These are phyloP conservation scores for Pluteus cervinus DNA, from an alignment of 768 basidiomycete genomes.

Conservation along the genomic window DNA sequence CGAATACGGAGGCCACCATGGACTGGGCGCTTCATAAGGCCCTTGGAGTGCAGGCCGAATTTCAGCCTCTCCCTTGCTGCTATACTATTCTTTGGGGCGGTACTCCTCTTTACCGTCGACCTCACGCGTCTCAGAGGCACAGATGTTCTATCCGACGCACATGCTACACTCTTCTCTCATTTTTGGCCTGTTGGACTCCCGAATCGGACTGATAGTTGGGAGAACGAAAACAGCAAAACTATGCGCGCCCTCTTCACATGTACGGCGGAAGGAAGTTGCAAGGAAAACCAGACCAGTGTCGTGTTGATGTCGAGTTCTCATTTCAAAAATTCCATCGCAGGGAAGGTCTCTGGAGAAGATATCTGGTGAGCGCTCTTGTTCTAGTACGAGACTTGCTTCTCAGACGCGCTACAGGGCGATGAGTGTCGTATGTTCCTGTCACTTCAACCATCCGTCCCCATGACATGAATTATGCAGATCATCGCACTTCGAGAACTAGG, in stretches of 20 bases:
- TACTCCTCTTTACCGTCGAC: too few relatives aligned
- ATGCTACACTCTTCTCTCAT: too few relatives aligned
- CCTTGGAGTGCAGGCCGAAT: too few relatives aligned
- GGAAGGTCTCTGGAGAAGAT: slow-evolving; percentile 21
- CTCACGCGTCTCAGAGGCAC: too few relatives aligned
- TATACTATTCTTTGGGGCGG: too few relatives aligned
- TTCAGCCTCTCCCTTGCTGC: too few relatives aligned
- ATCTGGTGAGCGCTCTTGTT: slow-evolving; percentile 18
- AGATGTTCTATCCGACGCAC: too few relatives aligned
- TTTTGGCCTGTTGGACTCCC: too few relatives aligned
- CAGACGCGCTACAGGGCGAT: slow-evolving; percentile 13
- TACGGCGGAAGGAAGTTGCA: slow-evolving; percentile 20
- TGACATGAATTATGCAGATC: slow-evolving; percentile 11
- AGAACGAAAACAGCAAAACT: too few relatives aligned
- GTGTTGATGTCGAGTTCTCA: slow-evolving; percentile 21
- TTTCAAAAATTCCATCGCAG: slow-evolving; percentile 16
- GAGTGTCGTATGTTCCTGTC: slow-evolving; percentile 16
- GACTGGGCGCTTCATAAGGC: too few relatives aligned
- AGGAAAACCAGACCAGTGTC: slow-evolving; percentile 27
- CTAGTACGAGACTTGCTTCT: neutral
- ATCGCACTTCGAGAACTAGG: slow-evolving; percentile 18
- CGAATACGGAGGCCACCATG: too few relatives aligned
- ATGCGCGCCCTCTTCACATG: slow-evolving; percentile 20
- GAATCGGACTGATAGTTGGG: too few relatives aligned
- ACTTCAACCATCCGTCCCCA: neutral